Percentiles rank a stretch among this genome's conserved stretches.
Evolutionary conservation across 148 eudicot genomes (phyloP).

Genomic region (Cornus controversa): DNA sequence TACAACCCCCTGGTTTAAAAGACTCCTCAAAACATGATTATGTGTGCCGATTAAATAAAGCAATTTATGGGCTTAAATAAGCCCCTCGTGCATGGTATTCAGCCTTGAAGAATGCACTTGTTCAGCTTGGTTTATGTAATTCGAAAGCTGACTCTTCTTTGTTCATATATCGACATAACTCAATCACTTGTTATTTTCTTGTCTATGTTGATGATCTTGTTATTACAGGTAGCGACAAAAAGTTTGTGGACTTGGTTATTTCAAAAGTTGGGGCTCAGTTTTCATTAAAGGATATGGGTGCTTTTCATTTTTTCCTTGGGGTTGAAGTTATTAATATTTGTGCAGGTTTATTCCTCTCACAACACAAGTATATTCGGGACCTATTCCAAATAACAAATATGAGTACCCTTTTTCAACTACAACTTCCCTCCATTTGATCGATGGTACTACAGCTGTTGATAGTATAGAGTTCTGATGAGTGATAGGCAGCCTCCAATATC

Average conservation of each 20-base stretch:
- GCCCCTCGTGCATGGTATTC: background rate
- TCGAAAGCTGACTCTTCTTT: background rate
- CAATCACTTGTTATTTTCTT: too few relatives aligned
- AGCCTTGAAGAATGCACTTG: too few relatives aligned
- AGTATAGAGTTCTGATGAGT: background rate
- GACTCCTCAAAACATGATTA: background rate
- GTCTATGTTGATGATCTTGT: too few relatives aligned
- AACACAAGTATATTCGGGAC: conserved; percentile 3
- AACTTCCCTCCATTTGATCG: background rate
- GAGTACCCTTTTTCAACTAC: background rate
- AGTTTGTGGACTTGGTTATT: too few relatives aligned
- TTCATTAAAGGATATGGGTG: background rate
- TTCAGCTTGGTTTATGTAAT: background rate
- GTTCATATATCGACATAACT: background rate
- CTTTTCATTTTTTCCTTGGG: conserved; percentile 10
- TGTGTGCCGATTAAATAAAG: background rate
- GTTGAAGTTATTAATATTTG: background rate
- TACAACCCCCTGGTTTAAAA: conserved; percentile 12
- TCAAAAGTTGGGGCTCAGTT: background rate
- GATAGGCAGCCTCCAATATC: background rate
- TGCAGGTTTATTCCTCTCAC: background rate
- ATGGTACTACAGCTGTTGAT: background rate
- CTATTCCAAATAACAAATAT: background rate
- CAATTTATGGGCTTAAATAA: conserved; percentile 3
- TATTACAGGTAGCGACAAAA: too few relatives aligned